Evolutionary conservation across 1,139 yeast genomes (phyloP).

Genomic region (Yamadazyma pseudoaaseri): DNA sequence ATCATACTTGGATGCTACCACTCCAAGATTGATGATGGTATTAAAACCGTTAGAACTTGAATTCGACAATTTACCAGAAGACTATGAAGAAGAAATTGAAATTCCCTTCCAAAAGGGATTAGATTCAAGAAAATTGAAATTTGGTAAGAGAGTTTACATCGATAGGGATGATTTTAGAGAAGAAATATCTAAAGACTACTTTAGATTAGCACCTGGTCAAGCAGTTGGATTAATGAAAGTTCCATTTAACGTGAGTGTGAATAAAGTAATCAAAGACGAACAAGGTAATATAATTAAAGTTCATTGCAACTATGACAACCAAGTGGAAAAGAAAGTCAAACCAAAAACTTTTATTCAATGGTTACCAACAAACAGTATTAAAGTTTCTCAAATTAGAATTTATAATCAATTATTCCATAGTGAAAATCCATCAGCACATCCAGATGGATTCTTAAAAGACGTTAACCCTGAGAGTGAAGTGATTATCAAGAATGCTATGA

Average conservation of each 20-base stretch:
- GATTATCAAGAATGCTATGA: conserved; percentile 59
- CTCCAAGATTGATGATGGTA: conserved; percentile 94
- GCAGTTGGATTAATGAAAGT: conserved; percentile 95
- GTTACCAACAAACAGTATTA: conserved; percentile 71
- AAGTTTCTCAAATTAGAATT: conserved; percentile 74
- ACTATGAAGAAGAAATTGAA: conserved; percentile 63
- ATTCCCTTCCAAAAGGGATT: conserved; percentile 81
- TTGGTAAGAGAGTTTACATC: conserved; percentile 75
- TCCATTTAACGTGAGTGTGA: conserved; percentile 78
- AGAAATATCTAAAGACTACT: conserved; percentile 55
- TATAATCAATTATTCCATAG: conserved; percentile 87
- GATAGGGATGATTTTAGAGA: conserved; percentile 87
- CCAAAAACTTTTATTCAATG: conserved; percentile 98
- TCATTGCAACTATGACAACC: conserved; percentile 75
- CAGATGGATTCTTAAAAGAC: conserved; percentile 85
- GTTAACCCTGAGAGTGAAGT: conserved; percentile 79
- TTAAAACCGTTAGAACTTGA: conserved; percentile 83
- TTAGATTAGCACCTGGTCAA: conserved; percentile 91
- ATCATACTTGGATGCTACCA: conserved; percentile 80
- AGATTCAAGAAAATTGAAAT: conserved; percentile 76
- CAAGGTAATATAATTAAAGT: conserved; percentile 67
- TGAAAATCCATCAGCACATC: conserved; percentile 87
- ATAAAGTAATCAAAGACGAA: conserved; percentile 61
- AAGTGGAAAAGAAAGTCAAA: conserved; percentile 48
- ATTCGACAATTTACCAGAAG: conserved; percentile 78